Conservation (phyloP, 805 yeast genomes). For the Lipomyces kockii region DNA sequence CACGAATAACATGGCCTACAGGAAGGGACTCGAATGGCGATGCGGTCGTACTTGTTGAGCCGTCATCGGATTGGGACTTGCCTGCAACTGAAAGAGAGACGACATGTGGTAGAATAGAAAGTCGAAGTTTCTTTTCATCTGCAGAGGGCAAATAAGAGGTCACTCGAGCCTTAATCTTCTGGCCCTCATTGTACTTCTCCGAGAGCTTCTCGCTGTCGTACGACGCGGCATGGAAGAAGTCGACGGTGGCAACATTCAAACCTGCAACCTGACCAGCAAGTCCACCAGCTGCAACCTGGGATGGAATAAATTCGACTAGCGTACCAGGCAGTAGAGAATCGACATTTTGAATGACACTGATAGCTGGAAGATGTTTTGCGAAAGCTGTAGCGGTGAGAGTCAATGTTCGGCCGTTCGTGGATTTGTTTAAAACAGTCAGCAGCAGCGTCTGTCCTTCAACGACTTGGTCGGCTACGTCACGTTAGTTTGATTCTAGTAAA, state of each 20-base stretch:
- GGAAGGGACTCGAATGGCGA: constrained; percentile 68
- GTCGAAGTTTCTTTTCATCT: constrained; percentile 56
- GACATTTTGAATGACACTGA: constrained; percentile 51
- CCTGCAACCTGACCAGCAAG: constrained; percentile 69
- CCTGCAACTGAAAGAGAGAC: constrained; percentile 45
- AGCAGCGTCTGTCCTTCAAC: constrained; percentile 72
- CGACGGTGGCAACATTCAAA: constrained; percentile 67
- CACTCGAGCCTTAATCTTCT: constrained; percentile 43
- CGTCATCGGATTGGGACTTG: not conserved
- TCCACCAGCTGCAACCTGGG: constrained; percentile 65
- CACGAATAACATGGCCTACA: constrained; percentile 67
- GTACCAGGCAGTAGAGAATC: constrained; percentile 89
- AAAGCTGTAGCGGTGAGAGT: constrained; percentile 56
- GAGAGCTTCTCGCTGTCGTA: constrained; percentile 54
- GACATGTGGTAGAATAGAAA: constrained; percentile 67
- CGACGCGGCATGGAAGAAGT: constrained; percentile 64
- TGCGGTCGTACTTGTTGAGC: not conserved
- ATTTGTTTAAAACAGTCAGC: constrained; percentile 57
- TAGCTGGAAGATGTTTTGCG: constrained; percentile 60
- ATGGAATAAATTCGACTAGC: constrained; percentile 71
- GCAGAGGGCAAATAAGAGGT: constrained; percentile 29
- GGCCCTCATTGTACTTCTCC: constrained; percentile 70
- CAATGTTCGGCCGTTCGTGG: constrained; percentile 59
- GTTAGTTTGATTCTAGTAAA: not conserved
- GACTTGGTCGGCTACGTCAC: constrained; percentile 44